Conservation (phyloP, 1,139 yeast genomes). For the Candida buenavistaensis region DNA sequence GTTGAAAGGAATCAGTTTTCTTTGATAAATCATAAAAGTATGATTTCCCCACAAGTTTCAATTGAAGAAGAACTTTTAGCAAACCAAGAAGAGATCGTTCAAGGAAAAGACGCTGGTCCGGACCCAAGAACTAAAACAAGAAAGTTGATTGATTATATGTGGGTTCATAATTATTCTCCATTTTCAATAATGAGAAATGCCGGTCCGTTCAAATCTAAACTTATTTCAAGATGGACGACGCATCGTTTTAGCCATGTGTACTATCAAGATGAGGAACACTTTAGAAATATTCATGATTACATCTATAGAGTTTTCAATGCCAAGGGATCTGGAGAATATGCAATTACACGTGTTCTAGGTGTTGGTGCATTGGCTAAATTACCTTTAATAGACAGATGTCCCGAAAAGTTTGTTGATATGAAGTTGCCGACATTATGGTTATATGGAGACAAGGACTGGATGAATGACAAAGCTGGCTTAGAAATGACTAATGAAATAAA, state of each 20-base stretch:
- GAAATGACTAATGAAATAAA: constrained; percentile 43
- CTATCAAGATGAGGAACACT: constrained; percentile 29
- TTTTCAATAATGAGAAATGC: constrained; percentile 34
- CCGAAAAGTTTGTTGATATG: constrained; percentile 34
- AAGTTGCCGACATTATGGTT: constrained; percentile 47
- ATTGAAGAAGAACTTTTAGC: constrained; percentile 25
- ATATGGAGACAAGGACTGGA: constrained; percentile 51
- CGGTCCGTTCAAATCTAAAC: constrained; percentile 41
- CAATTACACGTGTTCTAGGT: constrained; percentile 42
- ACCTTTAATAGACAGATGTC: constrained; percentile 47
- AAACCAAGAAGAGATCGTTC: constrained; percentile 30
- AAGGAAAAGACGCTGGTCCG: constrained; percentile 14
- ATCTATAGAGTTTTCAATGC: constrained; percentile 41
- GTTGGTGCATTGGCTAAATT: constrained; percentile 41
- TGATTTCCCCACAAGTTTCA: constrained; percentile 17
- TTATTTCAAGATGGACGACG: constrained; percentile 44
- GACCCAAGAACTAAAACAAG: constrained; percentile 20
- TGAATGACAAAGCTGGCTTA: constrained; percentile 45
- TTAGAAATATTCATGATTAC: constrained; percentile 41
- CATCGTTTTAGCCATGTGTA: constrained; percentile 38
- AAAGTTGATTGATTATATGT: constrained; percentile 28
- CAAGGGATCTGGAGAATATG: constrained; percentile 48
- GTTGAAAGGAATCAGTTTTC: constrained; percentile 40
- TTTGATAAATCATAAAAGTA: constrained; percentile 21
- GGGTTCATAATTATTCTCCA: constrained; percentile 42